Base-by-base conservation (phyloP, 306 rosid species). In the Alnus rubra region DNA sequence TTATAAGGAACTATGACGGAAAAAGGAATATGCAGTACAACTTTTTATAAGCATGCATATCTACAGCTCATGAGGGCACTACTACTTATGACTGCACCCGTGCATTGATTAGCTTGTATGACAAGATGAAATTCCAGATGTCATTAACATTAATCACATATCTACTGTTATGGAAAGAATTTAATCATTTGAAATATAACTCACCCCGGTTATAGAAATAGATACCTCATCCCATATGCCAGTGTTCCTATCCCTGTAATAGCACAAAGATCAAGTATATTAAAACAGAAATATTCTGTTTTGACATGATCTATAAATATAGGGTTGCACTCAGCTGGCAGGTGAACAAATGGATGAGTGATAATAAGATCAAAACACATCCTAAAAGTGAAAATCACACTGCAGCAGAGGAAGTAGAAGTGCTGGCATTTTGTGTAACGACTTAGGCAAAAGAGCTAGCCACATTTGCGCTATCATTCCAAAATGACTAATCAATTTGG, bases 141-240 rank as follows among this genome's bases (percentile, higher is more conserved):
- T n/a, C 50, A 67, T 4, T 67, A 9, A 39, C 30, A 42, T 67
- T 67, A 8, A 42, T 67, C 7, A 2, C 51, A 67, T 30, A 73
- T 42, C 71, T n/a, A 14, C 76, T 67, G 12, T 55, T 76, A 51
- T 9, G 78, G 67, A 18, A 82, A 65, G 74, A 80, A 76, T 39
- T 54, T 50, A 75, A 53, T 45, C 69, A 77, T 45, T 72, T 71
- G 74, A 63, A 74, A 33, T 69, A 58, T 15, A 81, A 85, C 98
- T 88, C 86, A 94, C 97, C 98, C 98, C 97, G 16, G 93, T 91
- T 77, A 78, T 81, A 42, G 88, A 87, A 72, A 92, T 55, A 60
- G 98, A 92, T 62, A 92, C 98, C 77, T 92, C 97, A 85, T 94
- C 98, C 98, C 98, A 94, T 84, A 94, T 89, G 86, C 98, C 98